Base-by-base conservation (phyloP, 1,284 basidiomycete species). In the Papiliotrema terrestris region DNA sequence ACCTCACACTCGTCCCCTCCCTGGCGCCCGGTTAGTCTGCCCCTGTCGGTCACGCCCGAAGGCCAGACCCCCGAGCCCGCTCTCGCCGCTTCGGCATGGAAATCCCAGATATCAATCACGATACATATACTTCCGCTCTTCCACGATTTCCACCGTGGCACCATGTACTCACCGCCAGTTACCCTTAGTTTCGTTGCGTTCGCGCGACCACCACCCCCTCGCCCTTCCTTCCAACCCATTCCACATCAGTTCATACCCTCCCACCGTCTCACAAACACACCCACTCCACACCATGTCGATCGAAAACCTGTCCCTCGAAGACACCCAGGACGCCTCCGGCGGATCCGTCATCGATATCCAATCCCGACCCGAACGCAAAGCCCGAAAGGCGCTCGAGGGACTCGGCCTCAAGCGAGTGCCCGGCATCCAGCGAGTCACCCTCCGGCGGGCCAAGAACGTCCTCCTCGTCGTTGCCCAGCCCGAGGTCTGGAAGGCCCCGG, bases 401-500 rank as follows among this genome's bases (percentile, higher is more conserved):
- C 82, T 96, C 65, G 93, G 93, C 47, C 80, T 97, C 78, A 96
- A 97, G 82, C 87, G 85, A 77, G 89, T 98, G 55, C 83, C 86
- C 56, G 88, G 86, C 66, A 97, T 98, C 79, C 96, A 91, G 69
- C 86, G 95, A 61, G 95, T 98, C 59, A 96, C 93, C 60, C 84
- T 98, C 74, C 83, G 92, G 74, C 84, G 93, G 76, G 89, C 93
- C 54, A 95, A 95, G 81, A 95, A 95, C 75, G 91, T 93, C 62
- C 85, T 98, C 59, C 90, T 97, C 76, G 94, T 98, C 61, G 85
- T 98, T 68, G 84, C 90, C 59, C 82, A 88, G 57, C 95, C 96
- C 51, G 95, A 98, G 67, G 95, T 98, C 52, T 98, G 91, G 87
- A 98, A 97, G 83, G 93, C 92, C 51, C 86, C 89, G 50, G 91